phyloP scores from a whole-genome alignment of 1,139 yeast genomes.

The Geotrichum restrictum region DNA sequence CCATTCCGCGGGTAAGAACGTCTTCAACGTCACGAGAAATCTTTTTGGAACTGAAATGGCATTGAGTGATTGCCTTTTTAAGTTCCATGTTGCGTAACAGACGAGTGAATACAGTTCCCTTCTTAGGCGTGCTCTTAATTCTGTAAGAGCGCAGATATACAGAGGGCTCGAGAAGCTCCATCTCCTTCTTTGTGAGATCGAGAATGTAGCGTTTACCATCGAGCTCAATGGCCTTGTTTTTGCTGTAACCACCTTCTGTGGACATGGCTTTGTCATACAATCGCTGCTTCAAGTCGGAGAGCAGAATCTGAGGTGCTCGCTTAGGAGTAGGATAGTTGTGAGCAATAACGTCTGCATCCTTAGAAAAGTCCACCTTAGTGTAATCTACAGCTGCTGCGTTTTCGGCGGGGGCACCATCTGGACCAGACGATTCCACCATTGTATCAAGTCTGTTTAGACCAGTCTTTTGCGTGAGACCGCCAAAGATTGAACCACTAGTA shows the following conservation, averaged over 20 bases:
- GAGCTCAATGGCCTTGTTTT: slow-evolving; percentile 53
- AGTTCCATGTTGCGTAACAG: slow-evolving; percentile 67
- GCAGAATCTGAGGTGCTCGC: slow-evolving; percentile 45
- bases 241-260: slow-evolving; percentile 68
- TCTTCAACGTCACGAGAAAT: slow-evolving; percentile 77
- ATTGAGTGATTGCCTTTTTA: slow-evolving; percentile 81
- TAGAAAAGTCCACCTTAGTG: slow-evolving; percentile 20
- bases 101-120: slow-evolving; percentile 77
- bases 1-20: slow-evolving; percentile 65
- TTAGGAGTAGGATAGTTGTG: slow-evolving; percentile 30
- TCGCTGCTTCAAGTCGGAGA: slow-evolving; percentile 71
- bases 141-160: slow-evolving; percentile 73
- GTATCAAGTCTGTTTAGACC: slow-evolving; percentile 14
- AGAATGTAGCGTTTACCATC: slow-evolving; percentile 54
- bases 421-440: slow-evolving; percentile 7
- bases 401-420: slow-evolving; percentile 1
- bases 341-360: slow-evolving; percentile 19
- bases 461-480: slow-evolving; percentile 15
- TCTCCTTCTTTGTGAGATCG: slow-evolving; percentile 57
- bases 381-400: slow-evolving; percentile 14
- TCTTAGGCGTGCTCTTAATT: slow-evolving; percentile 80
- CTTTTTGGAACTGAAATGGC: slow-evolving; percentile 80
- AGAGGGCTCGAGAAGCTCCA: slow-evolving; percentile 76
- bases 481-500: slow-evolving; percentile 16
- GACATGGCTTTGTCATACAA: slow-evolving; percentile 59